Percentiles rank a stretch among this genome's conserved stretches.
Conservation (phyloP, 208 protist species). For the Trypanosoma theileri region DNA sequence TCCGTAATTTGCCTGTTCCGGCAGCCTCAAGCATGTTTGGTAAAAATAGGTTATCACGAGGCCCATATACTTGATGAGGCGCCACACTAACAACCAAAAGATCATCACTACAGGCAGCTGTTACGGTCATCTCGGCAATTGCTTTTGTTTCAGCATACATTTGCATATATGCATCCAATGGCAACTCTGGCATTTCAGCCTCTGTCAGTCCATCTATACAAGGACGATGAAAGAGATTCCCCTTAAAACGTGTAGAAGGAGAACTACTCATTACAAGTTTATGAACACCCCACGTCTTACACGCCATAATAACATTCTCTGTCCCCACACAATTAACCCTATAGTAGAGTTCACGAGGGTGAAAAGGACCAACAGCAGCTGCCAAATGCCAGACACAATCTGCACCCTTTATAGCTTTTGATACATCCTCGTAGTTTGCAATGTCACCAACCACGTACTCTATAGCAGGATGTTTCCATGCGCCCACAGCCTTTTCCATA, state of each 20-base stretch:
- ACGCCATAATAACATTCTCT: slow-evolving; percentile 92
- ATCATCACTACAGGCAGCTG: slow-evolving; percentile 69
- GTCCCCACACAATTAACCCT: slow-evolving; percentile 93
- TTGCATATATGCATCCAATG: slow-evolving; percentile 90
- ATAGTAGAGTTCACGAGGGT: slow-evolving; percentile 84
- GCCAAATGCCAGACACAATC: slow-evolving; percentile 95
- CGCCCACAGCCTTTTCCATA: slow-evolving; percentile 57
- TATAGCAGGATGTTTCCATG: slow-evolving; percentile 84
- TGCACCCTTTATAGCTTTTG: slow-evolving; percentile 71
- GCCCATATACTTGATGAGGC: slow-evolving; percentile 95
- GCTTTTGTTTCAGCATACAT: slow-evolving; percentile 95
- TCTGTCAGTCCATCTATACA: slow-evolving; percentile 93
- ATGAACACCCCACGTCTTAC: slow-evolving; percentile 84
- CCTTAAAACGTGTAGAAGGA: slow-evolving; percentile 92
- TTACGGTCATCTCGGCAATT: slow-evolving; percentile 88
- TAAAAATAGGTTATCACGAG: slow-evolving; percentile 94
- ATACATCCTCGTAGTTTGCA: slow-evolving; percentile 72
- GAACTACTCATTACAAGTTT: slow-evolving; percentile 95
- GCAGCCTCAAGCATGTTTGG: slow-evolving; percentile 94
- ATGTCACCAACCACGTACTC: slow-evolving; percentile 93
- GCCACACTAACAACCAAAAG: slow-evolving; percentile 91
- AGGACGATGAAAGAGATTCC: slow-evolving; percentile 83
- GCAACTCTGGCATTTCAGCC: slow-evolving; percentile 86
- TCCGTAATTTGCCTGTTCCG: slow-evolving; percentile 90
- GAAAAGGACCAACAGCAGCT: slow-evolving; percentile 94